Conservation (phyloP, 1,139 yeast genomes). For the Kluyveromyces sp. region DNA sequence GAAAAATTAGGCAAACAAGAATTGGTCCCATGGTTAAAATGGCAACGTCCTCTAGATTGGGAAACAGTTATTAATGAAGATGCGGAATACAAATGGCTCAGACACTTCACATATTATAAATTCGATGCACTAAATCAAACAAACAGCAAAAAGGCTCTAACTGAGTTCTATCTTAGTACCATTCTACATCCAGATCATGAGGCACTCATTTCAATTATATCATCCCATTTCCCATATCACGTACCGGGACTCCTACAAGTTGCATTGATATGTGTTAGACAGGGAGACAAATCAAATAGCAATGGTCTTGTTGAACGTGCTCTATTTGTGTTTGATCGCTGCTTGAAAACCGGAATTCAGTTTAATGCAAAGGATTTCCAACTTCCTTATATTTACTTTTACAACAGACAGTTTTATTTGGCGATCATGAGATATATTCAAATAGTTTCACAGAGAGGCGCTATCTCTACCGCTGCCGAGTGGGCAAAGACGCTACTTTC, state of each 20-base stretch:
- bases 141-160: conserved; percentile 39
- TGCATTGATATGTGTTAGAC: conserved; percentile 65
- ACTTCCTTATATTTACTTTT: conserved; percentile 66
- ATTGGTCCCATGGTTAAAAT: conserved; percentile 34
- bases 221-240: conserved; percentile 58
- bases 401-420: conserved; percentile 71
- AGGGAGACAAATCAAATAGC: conserved; percentile 61
- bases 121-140: conserved; percentile 36
- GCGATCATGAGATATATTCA: conserved; percentile 66
- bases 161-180: conserved; percentile 61
- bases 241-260: conserved; percentile 74
- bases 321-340: conserved; percentile 70
- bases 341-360: conserved; percentile 40
- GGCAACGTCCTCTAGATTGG: conserved; percentile 39
- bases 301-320: conserved; percentile 71
- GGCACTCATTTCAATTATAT: conserved; percentile 47
- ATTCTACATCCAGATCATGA: conserved; percentile 68
- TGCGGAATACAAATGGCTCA: conserved; percentile 36
- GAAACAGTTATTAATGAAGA: conserved; percentile 40
- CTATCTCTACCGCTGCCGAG: conserved; percentile 66
- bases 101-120: conserved; percentile 44
- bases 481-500: conserved; percentile 66
- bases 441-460: conserved; percentile 68
- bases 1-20: conserved; percentile 46
- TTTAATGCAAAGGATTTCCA: conserved; percentile 56